Base-by-base conservation (phyloP, 2,329 filamentous ascomycete genomes). In the Pyrenochaeta sp. region DNA sequence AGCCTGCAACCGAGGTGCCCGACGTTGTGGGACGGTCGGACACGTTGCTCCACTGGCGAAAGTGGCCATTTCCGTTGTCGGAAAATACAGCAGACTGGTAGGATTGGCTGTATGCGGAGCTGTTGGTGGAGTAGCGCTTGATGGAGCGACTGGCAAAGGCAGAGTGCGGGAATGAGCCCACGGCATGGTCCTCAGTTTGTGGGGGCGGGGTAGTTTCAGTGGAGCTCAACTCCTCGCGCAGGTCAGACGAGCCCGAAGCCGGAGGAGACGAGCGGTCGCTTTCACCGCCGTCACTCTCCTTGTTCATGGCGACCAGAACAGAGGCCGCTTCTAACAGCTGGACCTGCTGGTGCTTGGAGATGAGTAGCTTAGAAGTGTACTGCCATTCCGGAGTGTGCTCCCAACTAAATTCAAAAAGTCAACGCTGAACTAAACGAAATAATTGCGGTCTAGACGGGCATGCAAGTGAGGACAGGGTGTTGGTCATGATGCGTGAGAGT, bases 361-460 rank as follows among this genome's bases (percentile, higher is more conserved):
- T 97, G 70, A 97, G 86, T 69, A 97, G 81, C 77, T 97, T 97
- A 61, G 94, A 97, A 42, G 94, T 99, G 71, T 88, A 87, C 38
- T 92, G 89, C 94, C 94, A 99, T 77, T 96, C 90, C 59, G 94
- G 93, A 72, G 95, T 96, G 76, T 99, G 94, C 78, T 99, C 94
- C 94, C 94, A 99, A 82, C 93, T 99, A 84, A 68, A 68, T 32
- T 23, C n/a, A n/a, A 59, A 58, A 61, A 61, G 64, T 67, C 63
- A 69, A 69, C 63, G 51, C 51, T 45, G 48, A 56, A 52, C 55
- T 48, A 45, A 41, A 55, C 41, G 34, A 49, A 54, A 31, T 35
- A 41, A 48, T 28, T 23, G 38, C 41, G 30, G 37, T 39, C 35
- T 21, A 38, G 40, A 44, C 48, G 31, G 40, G 45, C 35, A 49